phyloP scores from a whole-genome alignment of 495 filamentous ascomycete species.

The Terfezia boudieri region DNA sequence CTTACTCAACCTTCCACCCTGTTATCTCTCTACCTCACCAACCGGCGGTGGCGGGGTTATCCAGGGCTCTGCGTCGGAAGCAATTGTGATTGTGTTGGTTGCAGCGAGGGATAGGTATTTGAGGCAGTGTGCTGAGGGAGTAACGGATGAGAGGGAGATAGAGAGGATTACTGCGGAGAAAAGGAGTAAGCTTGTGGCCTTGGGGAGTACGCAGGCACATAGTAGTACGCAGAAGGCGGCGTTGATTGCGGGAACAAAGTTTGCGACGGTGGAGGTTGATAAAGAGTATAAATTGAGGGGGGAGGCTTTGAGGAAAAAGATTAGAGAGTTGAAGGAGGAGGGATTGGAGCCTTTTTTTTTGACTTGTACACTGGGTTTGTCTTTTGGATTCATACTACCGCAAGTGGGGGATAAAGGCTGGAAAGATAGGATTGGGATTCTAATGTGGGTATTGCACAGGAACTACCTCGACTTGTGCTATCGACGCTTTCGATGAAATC shows the following conservation, averaged over 20 bases:
- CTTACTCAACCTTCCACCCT: conserved; percentile 45
- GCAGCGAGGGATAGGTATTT: conserved; percentile 71
- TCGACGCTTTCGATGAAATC: conserved; percentile 61
- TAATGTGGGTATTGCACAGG: conserved; percentile 22
- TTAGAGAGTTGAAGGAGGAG: conserved; percentile 37
- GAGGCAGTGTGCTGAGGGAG: conserved; percentile 29
- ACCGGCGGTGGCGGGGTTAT: conserved; percentile 74
- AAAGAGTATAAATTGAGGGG: conserved; percentile 48
- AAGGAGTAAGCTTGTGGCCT: conserved; percentile 50
- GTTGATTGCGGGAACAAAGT: conserved; percentile 57
- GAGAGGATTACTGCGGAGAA: conserved; percentile 44
- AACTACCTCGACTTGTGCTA: conserved; percentile 68
- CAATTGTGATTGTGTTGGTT: conserved; percentile 66
- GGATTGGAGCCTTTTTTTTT: conserved; percentile 69
- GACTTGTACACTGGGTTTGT: conserved; percentile 38
- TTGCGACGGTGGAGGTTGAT: conserved; percentile 35
- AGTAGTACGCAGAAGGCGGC: conserved; percentile 72
- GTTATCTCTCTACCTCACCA: conserved; percentile 52
- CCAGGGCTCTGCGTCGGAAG: conserved; percentile 81
- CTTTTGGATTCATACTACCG: too few relatives aligned
- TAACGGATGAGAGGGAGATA: conserved; percentile 33
- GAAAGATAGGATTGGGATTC: too few relatives aligned
- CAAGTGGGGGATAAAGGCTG: too few relatives aligned
- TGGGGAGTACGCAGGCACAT: conserved; percentile 62
- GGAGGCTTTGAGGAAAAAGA: conserved; percentile 32